A percentile compares a stretch with the other conserved stretches of the same genome.
Evolutionary conservation across 2,329 filamentous ascomycete genomes (phyloP).

Genomic region (Didymella arachidicola): DNA sequence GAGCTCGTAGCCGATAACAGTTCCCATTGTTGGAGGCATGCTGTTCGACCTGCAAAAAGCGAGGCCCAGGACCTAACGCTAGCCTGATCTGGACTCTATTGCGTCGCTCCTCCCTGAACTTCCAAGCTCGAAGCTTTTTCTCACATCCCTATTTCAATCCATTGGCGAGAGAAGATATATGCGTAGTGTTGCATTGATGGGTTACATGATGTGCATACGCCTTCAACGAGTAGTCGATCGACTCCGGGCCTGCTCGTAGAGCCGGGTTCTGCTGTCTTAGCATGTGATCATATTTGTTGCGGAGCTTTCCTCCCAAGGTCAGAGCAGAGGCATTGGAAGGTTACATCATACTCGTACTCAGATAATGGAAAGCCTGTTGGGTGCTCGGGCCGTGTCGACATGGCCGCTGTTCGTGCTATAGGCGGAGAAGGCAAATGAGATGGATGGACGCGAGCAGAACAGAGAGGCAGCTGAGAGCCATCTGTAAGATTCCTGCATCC

Average conservation of each 20-base stretch:
- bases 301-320: neutral
- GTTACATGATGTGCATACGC: constrained; percentile 3
- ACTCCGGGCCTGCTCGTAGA: too few species aligned
- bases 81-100: neutral
- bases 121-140: neutral
- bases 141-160: constrained; percentile 3
- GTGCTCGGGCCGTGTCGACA: neutral
- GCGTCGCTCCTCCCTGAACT: neutral
- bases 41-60: neutral
- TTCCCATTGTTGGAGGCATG: neutral
- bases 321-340: neutral
- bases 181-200: constrained; percentile 4
- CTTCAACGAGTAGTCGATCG: neutral
- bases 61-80: neutral
- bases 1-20: neutral
- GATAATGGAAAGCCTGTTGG: neutral
- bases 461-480: neutral
- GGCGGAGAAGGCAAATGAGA: neutral
- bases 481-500: neutral
- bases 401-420: neutral
- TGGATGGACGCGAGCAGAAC: neutral
- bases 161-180: neutral
- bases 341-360: neutral
- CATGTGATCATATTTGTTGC: neutral
- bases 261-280: neutral